Evolutionary conservation across 1,284 basidiomycete genomes (phyloP).

Genomic region (Ceratobasidium sp.): DNA sequence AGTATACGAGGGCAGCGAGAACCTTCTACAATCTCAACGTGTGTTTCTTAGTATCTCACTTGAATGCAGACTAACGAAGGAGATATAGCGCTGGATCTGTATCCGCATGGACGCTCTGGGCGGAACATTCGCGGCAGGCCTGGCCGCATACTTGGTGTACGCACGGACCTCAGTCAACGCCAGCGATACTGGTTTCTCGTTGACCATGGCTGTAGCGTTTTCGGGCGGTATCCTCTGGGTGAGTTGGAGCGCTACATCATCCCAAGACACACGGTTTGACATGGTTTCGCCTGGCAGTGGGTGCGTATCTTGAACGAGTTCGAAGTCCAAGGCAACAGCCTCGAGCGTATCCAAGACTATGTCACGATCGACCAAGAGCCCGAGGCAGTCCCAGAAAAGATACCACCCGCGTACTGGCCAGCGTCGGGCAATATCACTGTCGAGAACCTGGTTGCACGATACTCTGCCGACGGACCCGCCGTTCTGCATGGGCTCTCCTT

Average conservation of each 20-base stretch:
- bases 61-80: not conserved
- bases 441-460: conserved; percentile 44
- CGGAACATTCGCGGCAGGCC: conserved; percentile 42
- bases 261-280: conserved; percentile 31
- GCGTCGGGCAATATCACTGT: conserved; percentile 45
- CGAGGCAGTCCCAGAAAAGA: conserved; percentile 15
- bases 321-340: conserved; percentile 55
- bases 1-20: conserved; percentile 45
- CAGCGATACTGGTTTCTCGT: conserved; percentile 47
- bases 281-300: conserved; percentile 45
- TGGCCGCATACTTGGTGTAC: conserved; percentile 43
- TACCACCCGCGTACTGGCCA: conserved; percentile 47
- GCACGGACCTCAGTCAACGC: conserved; percentile 41
- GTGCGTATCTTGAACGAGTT: conserved; percentile 54
- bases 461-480: conserved; percentile 47
- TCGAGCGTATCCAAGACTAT: conserved; percentile 56
- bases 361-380: conserved; percentile 47
- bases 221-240: conserved; percentile 42
- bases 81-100: conserved; percentile 42
- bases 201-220: conserved; percentile 43
- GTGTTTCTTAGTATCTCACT: not conserved
- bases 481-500: conserved; percentile 55
- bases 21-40: conserved; percentile 45
- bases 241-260: not conserved
- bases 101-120: conserved; percentile 45